Evolutionary conservation across 2,329 filamentous ascomycete species (phyloP).

Genomic region (Sclerotinia trifoliorum): DNA sequence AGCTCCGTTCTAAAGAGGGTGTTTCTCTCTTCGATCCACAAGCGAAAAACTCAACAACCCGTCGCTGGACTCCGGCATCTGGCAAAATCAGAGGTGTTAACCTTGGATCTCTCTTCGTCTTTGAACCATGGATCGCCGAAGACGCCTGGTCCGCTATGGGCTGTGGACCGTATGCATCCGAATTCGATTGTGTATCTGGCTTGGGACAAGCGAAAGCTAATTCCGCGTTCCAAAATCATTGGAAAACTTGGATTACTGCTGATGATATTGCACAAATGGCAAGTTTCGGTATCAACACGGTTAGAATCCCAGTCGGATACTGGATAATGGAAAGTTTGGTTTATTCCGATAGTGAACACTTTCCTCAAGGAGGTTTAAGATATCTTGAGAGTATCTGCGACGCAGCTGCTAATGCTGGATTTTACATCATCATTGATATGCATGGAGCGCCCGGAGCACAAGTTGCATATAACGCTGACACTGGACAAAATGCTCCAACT

Average conservation of each 20-base stretch:
- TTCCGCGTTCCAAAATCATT: constrained; percentile 46
- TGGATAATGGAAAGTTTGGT: constrained; percentile 51
- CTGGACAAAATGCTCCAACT: constrained; percentile 33
- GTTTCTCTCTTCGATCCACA: constrained; percentile 19
- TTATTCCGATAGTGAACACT: constrained; percentile 45
- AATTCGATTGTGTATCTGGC: constrained; percentile 49
- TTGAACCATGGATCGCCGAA: constrained; percentile 49
- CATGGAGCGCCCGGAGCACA: constrained; percentile 51
- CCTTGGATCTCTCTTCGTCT: constrained; percentile 48
- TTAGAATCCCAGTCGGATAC: constrained; percentile 51
- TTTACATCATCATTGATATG: constrained; percentile 52
- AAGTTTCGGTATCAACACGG: constrained; percentile 48
- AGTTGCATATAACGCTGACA: constrained; percentile 44
- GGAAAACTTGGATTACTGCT: constrained; percentile 49
- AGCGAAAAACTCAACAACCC: constrained; percentile 15
- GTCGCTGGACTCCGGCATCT: constrained; percentile 21
- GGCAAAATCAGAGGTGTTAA: constrained; percentile 51
- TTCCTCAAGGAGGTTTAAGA: constrained; percentile 47
- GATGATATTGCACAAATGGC: constrained; percentile 47
- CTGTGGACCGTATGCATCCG: constrained; percentile 44
- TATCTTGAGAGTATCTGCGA: constrained; percentile 47
- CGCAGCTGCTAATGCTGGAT: constrained; percentile 45
- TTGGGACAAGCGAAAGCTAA: constrained; percentile 48
- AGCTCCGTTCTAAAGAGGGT: constrained; percentile 5
- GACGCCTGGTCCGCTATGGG: constrained; percentile 47